Base-by-base conservation (phyloP, 2,329 filamentous ascomycete genomes). In the Alternaria viburni region DNA sequence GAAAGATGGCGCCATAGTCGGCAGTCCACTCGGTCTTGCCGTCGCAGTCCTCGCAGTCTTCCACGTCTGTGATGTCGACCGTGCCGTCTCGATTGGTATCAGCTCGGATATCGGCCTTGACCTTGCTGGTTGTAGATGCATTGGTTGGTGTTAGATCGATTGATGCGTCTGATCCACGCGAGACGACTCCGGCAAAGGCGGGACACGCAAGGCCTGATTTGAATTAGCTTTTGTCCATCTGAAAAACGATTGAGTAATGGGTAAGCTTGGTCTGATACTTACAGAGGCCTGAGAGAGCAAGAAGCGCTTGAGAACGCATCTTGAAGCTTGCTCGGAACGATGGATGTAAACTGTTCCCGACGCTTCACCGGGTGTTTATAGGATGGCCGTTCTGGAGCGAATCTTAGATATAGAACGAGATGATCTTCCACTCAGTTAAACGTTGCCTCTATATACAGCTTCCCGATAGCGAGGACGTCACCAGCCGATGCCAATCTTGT, bases 31-130 rank as follows among this genome's bases (percentile, higher is more conserved):
- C 41, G 0, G 57, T 32, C 61, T 79, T 81, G 6, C 62, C 64
- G 0, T 28, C 15, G 0, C 64, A 17, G 41, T 81, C 77, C 0
- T 61, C 58, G 3, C 55, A 26, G 36, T 41, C 36, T 41, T 17
- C 36, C 15, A 10, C 36, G 28, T 57, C 49, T 36, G 19, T n/a
- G 6, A 68, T 51, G 61, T 80, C 76, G 36, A 80, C 70, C 0
- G 61, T 52, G 11, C 79, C 79, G 41, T 81, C 80, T 1, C 79
- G 77, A 57, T 82, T 80, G 9, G 72, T 79, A 64, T 82, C 80
- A n/a, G 79, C 80, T 9, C 73, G 72, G 49, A 75, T 74, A 28
- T 73, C 68, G 8, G 64, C 52, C 12, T 49, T 61, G 26, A 61
- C 21, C 13, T n/a, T 50, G 21, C 10, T 3, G 54, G 45, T 11